A percentile compares a stretch with the other conserved stretches of the same genome.
These are phyloP conservation scores for Scolecobasidium constrictum DNA, from an alignment of 2,329 filamentous ascomycete species.

Conservation along the genomic window DNA sequence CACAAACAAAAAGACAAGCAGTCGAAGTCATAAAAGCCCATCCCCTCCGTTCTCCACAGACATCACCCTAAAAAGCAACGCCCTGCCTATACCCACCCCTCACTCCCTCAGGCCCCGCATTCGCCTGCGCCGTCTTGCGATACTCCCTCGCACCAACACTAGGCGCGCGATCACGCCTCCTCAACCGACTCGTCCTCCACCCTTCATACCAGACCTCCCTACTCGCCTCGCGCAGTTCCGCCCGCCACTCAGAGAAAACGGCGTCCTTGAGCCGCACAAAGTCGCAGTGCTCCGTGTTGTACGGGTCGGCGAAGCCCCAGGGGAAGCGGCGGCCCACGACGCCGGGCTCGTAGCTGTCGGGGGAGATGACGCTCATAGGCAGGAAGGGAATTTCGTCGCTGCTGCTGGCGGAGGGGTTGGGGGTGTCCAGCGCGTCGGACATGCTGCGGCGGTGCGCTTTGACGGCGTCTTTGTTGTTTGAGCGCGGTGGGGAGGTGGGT, in stretches of 20 bases:
- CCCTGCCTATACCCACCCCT: background rate
- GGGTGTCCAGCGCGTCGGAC: constrained; percentile 25
- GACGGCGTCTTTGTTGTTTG: constrained; percentile 18
- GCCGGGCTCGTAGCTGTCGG: constrained; percentile 76
- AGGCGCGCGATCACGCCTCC: constrained; percentile 11
- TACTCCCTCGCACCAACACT: background rate
- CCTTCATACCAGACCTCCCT: constrained; percentile 91
- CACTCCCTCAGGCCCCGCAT: background rate
- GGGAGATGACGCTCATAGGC: constrained; percentile 87
- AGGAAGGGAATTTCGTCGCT: constrained; percentile 52
- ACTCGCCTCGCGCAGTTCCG: constrained; percentile 80
- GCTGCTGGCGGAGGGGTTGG: constrained; percentile 26
- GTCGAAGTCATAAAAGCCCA: no score
- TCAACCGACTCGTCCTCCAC: constrained; percentile 61
- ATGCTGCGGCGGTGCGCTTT: constrained; percentile 28
- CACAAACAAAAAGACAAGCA: no score
- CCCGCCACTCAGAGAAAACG: constrained; percentile 88
- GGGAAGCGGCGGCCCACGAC: constrained; percentile 80
- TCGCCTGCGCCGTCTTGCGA: background rate
- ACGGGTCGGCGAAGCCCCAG: constrained; percentile 94
- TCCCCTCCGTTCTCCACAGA: no score
- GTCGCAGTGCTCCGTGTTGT: constrained; percentile 85
- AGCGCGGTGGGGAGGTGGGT: constrained; percentile 21
- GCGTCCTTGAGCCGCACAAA: constrained; percentile 83
- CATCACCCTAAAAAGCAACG: background rate